phyloP scores from a whole-genome alignment of 306 rosid genomes.

The Vigna hirtella region DNA sequence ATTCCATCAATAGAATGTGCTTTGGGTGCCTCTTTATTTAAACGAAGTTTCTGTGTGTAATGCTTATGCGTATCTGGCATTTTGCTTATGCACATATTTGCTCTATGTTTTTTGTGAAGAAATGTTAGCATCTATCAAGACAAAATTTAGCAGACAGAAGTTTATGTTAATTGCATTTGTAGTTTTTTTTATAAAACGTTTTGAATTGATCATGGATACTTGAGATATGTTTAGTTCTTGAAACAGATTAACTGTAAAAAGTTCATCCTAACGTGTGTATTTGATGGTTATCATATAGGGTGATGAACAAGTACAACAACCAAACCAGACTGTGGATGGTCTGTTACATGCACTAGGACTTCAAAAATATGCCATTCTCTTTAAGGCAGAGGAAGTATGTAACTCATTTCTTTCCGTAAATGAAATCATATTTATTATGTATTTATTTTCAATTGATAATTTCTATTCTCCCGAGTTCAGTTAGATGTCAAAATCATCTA shows the following conservation, averaged over 20 bases:
- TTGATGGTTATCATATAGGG: conserved; percentile 57
- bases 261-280: conserved; percentile 34
- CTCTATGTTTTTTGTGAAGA: neutral
- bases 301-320: conserved; percentile 73
- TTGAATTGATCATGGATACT: conserved; percentile 25
- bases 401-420: conserved; percentile 36
- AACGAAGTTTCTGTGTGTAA: neutral
- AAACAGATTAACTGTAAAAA: conserved; percentile 18
- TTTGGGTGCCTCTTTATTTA: neutral
- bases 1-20: neutral
- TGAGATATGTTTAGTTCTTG: conserved; percentile 26
- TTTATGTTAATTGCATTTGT: conserved; percentile 33
- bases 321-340: conserved; percentile 79
- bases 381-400: conserved; percentile 98
- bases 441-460: conserved; percentile 29
- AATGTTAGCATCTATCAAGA: conserved; percentile 20
- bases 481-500: conserved; percentile 30
- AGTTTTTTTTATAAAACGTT: conserved; percentile 9
- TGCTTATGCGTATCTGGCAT: conserved; percentile 7
- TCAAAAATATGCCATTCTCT: conserved; percentile 81
- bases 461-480: conserved; percentile 19
- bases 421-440: neutral
- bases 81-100: conserved; percentile 4
- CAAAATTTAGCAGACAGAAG: conserved; percentile 9
- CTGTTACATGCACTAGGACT: conserved; percentile 79